phyloP scores from a whole-genome alignment of 2,329 filamentous ascomycete genomes.

The Penicillium sp. region DNA sequence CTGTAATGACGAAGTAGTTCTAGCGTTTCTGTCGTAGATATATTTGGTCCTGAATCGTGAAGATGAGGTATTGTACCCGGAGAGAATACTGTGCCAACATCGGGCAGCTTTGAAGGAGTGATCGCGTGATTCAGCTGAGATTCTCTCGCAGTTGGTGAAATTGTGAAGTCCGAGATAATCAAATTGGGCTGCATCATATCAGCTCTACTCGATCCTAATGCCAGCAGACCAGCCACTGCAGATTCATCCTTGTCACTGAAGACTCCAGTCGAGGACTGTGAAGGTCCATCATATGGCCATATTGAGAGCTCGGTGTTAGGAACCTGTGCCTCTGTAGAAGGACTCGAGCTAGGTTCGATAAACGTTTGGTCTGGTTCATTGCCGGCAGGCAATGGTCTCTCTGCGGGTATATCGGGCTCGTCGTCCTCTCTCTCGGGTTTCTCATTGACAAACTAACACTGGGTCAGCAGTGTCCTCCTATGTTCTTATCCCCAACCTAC shows the following conservation, averaged over 20 bases:
- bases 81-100: not conserved
- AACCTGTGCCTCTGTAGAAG: not conserved
- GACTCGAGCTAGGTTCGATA: not conserved
- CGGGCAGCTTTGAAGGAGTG: not conserved
- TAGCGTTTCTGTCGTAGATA: constrained; percentile 22
- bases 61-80: not conserved
- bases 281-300: not conserved
- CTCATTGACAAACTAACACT: constrained; percentile 28
- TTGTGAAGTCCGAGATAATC: constrained; percentile 3
- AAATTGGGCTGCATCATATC: not conserved
- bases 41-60: not conserved
- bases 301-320: not conserved
- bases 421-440: constrained; percentile 13
- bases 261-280: not conserved
- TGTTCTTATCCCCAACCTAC: constrained; percentile 8
- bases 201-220: constrained; percentile 20
- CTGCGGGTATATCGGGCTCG: not conserved
- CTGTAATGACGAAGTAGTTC: constrained; percentile 47
- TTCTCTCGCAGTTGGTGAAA: constrained; percentile 2
- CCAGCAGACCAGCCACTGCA: constrained; percentile 27
- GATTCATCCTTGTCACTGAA: constrained; percentile 29
- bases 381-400: not conserved
- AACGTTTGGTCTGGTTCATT: not conserved
- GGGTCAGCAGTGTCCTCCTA: not conserved
- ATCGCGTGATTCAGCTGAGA: not conserved